Evolutionary conservation across 176 grass and related monocot genomes (phyloP), one percentile per base, ranked within the genome.

Genomic region (Pontederia paniculata): DNA sequence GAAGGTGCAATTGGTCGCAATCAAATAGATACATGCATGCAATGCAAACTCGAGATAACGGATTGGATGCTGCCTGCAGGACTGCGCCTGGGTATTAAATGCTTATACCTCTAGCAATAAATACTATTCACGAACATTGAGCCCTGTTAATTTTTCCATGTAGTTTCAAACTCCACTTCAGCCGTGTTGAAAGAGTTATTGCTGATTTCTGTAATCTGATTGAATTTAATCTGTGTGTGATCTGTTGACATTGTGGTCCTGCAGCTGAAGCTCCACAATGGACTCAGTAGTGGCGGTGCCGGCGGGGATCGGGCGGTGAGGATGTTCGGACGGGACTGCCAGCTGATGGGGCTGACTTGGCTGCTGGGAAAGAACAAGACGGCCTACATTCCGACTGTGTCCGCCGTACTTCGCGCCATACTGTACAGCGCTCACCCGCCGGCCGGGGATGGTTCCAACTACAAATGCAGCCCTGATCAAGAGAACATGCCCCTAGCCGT

Each of bases 271-370:
- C 83, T 37, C 28, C 28, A 69, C 20, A 64, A 73, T 42, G 66
- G 77, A 28, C 60, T 72, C 52, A 76, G 73, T 52, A 74, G 60
- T 8, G 72, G 77, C 50, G 80, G 63, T 21, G 48, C 56, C 48
- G 75, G 45, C 51, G 70, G 75, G 12, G 94, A 98, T 63, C 78
- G 87, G 42, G 88, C 74, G 13, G 58, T 62, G 58, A 71, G 71
- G 77, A 93, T 98, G 87, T 74, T 98, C 48, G 87, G 83, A 20
- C 83, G 84, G 21, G 94, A 98, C 74, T 98, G 94, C 83, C 94
- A 98, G 87, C 87, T 98, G 69, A 98, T 98, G 87, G 94, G 94
- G 0, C 74, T 98, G 73, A 93, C 94, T 9, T 98, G 94, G 94
- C 83, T 98, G 52, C 70, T 98, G 63, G 87, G 80, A 23, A 78